Conservation (phyloP, 169 alveolate species). For the Eimeria necatrix region DNA sequence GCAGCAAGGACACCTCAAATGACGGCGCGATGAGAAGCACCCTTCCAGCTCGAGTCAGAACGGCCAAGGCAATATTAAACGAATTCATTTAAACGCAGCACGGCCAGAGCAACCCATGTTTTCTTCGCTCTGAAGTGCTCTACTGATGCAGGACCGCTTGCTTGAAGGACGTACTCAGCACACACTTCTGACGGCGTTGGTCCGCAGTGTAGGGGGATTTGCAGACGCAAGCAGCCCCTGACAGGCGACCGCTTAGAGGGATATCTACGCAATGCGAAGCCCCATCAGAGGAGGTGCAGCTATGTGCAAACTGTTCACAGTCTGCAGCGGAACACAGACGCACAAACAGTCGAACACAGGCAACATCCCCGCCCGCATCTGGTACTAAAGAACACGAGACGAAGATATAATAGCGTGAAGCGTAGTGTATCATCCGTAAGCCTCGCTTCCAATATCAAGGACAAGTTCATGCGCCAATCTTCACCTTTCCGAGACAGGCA, state of each 20-base stretch:
- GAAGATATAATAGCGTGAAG: no score
- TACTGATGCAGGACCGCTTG: background rate
- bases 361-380: no score
- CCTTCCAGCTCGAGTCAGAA: no score
- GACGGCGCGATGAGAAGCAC: no score
- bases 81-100: no score
- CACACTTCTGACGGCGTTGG: slow-evolving; percentile 51
- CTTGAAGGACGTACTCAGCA: background rate
- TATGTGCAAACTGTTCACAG: background rate
- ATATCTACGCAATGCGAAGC: slow-evolving; percentile 60
- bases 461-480: background rate
- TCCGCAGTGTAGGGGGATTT: slow-evolving; percentile 44
- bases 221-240: slow-evolving; percentile 74
- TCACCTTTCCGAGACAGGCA: no score
- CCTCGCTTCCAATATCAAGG: no score
- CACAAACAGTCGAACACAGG: no score
- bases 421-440: no score
- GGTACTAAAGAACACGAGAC: no score
- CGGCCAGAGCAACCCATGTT: background rate
- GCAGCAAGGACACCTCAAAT: no score
- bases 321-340: slow-evolving; percentile 13
- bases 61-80: no score
- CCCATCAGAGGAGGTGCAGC: slow-evolving; percentile 22
- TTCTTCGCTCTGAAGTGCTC: background rate
- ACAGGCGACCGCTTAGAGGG: slow-evolving; percentile 33